Base-by-base conservation (phyloP, 352 stramenopile species). In the Phytophthora syringae region DNA sequence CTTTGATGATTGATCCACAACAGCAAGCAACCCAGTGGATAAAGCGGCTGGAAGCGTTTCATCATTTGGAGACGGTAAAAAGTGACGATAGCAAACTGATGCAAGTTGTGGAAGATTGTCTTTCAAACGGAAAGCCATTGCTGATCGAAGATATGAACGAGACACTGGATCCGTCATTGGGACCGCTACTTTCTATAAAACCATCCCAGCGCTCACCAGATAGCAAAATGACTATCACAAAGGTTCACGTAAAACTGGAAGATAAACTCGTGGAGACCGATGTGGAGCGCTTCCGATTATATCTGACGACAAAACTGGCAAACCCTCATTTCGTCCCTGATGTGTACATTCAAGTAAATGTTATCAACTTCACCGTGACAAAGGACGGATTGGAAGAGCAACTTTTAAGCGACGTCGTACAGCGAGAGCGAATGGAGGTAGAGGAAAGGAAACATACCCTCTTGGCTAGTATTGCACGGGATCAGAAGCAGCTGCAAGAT, bases 321-420 rank as follows among this genome's bases (percentile, higher is more conserved):
- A 98, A 98, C 50, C 93, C 93, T 10, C 80, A 89, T 39, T 98
- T 98, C 56, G 63, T 87, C 0, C 92, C 93, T 6, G 93, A 98
- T 36, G 79, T 98, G 7, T 98, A 91, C 58, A 97, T 98, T 52
- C 93, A 92, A 51, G 89, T 97, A 25, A 98, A 92, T 45, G 76
- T 98, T 5, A 96, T 98, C 52, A 98, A 98, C 60, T 98, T 98
- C 55, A 97, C 86, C 0, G 93, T 98, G 22, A 98, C 92, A 1
- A 80, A 80, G n/a, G 83, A 93, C 3, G 93, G 93, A 1, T 73
- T 98, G 12, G 86, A 97, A 30, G 87, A 95, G 18, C 93, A 98
- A 67, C 61, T 98, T 12, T 72, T 98, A 9, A 89, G 90, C 25
- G 86, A 92, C 25, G 92, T 98, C 1, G 91, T 98, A 10, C 74